These are phyloP conservation scores for Lodderomyces orthopsilosis DNA, from an alignment of 1,139 yeast species.

Conservation along the genomic window DNA sequence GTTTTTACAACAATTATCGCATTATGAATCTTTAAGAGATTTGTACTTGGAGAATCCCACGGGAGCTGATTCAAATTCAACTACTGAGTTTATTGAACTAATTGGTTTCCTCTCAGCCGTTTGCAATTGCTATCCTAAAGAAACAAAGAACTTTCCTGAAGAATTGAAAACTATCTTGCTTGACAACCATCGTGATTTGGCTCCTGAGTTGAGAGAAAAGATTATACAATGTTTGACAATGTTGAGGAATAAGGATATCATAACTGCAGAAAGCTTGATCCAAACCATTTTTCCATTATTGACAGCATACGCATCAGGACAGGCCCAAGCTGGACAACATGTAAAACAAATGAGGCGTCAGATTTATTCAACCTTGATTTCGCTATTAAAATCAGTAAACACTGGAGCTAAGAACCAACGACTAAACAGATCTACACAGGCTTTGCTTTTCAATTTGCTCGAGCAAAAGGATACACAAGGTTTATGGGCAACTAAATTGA, in stretches of 20 bases:
- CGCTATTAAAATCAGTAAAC: conserved; percentile 77
- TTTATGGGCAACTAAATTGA: conserved; percentile 92
- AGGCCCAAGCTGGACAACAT: conserved; percentile 60
- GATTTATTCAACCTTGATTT: conserved; percentile 73
- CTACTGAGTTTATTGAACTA: conserved; percentile 73
- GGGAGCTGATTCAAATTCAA: conserved; percentile 61
- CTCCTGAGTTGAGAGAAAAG: conserved; percentile 87
- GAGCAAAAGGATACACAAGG: conserved; percentile 81
- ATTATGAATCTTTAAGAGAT: conserved; percentile 86
- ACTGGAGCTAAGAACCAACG: conserved; percentile 84
- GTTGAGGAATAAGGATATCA: conserved; percentile 84
- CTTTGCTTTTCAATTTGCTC: conserved; percentile 78
- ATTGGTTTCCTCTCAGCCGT: conserved; percentile 92
- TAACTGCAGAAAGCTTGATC: conserved; percentile 74
- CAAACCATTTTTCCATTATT: conserved; percentile 87
- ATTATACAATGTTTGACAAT: conserved; percentile 85
- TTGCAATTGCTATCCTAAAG: conserved; percentile 84
- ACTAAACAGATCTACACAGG: conserved; percentile 86
- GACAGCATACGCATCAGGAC: conserved; percentile 44
- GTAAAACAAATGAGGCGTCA: conserved; percentile 82
- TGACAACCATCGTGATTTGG: conserved; percentile 74
- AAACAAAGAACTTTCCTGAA: conserved; percentile 78
- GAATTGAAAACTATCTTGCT: conserved; percentile 69
- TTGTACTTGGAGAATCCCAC: conserved; percentile 70
- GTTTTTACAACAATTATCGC: conserved; percentile 86